Evolutionary conservation across 2,329 filamentous ascomycete species (phyloP).

Genomic region (Dactylellina cionopaga): DNA sequence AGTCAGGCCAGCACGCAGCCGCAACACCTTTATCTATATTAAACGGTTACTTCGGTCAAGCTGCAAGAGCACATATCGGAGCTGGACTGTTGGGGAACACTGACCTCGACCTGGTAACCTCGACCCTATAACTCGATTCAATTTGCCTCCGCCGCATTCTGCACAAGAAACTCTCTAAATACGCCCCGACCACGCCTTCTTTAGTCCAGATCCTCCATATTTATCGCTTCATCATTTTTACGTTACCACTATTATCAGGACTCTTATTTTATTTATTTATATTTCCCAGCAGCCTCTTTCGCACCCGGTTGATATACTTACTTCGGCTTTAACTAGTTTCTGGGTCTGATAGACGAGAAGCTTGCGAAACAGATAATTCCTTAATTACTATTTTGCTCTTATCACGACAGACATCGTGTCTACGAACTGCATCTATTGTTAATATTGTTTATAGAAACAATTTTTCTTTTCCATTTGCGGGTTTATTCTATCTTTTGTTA

Average conservation of each 20-base stretch:
- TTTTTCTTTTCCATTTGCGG: slow-evolving; percentile 18
- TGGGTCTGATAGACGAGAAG: slow-evolving; percentile 12
- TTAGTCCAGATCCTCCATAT: slow-evolving; percentile 14
- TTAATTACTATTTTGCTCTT: slow-evolving; percentile 38
- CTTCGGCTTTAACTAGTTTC: slow-evolving; percentile 13
- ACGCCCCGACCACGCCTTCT: slow-evolving; percentile 20
- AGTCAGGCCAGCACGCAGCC: slow-evolving; percentile 7
- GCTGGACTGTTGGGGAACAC: slow-evolving; percentile 18
- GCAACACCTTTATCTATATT: slow-evolving; percentile 33
- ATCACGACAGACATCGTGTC: slow-evolving; percentile 14
- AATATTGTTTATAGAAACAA: slow-evolving; percentile 15
- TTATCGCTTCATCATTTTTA: slow-evolving; percentile 14
- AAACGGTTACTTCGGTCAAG: slow-evolving; percentile 32
- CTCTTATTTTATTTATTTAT: background rate
- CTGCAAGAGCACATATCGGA: slow-evolving; percentile 22
- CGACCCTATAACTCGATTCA: slow-evolving; percentile 34
- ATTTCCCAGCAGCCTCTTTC: background rate
- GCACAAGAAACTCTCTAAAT: slow-evolving; percentile 33
- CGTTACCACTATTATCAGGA: slow-evolving; percentile 1
- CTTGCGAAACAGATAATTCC: slow-evolving; percentile 41
- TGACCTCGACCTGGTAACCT: slow-evolving; percentile 25
- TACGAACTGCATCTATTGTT: slow-evolving; percentile 23
- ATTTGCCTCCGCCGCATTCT: slow-evolving; percentile 43
- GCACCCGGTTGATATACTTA: background rate
- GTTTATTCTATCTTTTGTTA: no score